A percentile compares a stretch with the other conserved stretches of the same genome.
Evolutionary conservation across 352 stramenopile genomes (phyloP).

Genomic region (Globisporangium spinosum): DNA sequence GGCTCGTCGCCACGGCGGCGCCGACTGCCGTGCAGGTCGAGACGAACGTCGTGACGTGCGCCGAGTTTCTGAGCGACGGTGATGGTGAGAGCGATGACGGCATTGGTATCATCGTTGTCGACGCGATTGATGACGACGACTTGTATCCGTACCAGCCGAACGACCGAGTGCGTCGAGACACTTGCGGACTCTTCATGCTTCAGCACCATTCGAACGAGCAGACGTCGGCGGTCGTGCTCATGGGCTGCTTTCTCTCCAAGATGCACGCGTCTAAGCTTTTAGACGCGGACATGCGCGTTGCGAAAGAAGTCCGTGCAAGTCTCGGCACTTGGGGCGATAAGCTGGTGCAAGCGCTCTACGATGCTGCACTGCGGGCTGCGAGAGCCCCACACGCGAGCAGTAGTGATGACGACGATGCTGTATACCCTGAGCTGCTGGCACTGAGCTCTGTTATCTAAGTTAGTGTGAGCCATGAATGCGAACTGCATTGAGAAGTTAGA

Average conservation of each 20-base stretch:
- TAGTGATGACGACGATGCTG: not conserved
- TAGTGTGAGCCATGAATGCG: too few species aligned
- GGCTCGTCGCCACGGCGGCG: constrained; percentile 1
- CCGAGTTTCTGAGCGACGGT: constrained; percentile 7
- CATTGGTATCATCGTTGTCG: constrained; percentile 24
- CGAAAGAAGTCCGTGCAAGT: not conserved
- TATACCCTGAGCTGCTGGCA: not conserved
- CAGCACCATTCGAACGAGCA: not conserved
- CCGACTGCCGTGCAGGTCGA: constrained; percentile 1
- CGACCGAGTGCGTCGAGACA: constrained; percentile 43
- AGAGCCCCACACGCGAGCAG: not conserved
- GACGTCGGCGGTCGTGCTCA: constrained; percentile 9
- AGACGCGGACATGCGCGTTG: not conserved
- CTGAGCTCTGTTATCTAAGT: not conserved
- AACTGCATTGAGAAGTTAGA: too few species aligned
- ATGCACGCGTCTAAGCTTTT: constrained; percentile 1
- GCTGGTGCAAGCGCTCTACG: not conserved
- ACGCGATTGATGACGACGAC: constrained; percentile 45
- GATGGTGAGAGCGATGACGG: not conserved
- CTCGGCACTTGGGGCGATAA: constrained; percentile 9
- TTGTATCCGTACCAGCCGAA: constrained; percentile 39
- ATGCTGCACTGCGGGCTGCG: not conserved
- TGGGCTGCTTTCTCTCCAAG: constrained; percentile 8
- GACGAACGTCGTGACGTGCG: constrained; percentile 8
- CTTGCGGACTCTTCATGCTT: constrained; percentile 33